Conservation (phyloP, 306 rosid species). For the Lotus japonicus region DNA sequence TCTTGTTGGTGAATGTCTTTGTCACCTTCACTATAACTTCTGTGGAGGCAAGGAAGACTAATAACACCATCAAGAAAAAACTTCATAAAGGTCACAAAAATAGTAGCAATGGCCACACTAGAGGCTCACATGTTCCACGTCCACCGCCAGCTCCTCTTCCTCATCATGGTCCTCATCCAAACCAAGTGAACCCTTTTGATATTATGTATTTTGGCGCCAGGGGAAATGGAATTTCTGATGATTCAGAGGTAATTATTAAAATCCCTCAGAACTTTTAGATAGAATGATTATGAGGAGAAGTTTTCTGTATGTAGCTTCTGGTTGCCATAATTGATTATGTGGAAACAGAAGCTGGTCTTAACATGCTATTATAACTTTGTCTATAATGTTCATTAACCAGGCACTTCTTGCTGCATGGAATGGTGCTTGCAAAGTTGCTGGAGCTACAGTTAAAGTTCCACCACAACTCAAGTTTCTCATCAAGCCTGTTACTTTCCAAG, state of each 20-base stretch:
- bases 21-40: constrained; percentile 31
- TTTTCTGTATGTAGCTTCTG: too few species aligned
- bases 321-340: too few species aligned
- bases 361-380: not conserved
- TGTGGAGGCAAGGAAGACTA: constrained; percentile 69
- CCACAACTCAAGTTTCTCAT: constrained; percentile 52
- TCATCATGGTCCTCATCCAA: constrained; percentile 34
- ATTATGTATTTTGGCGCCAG: constrained; percentile 74
- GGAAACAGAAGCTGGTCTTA: too few species aligned
- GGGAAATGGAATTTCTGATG: constrained; percentile 75
- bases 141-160: constrained; percentile 46
- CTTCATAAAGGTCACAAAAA: constrained; percentile 40
- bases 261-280: not conserved
- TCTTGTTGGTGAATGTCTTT: constrained; percentile 29
- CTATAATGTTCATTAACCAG: constrained; percentile 33
- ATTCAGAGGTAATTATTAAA: constrained; percentile 52
- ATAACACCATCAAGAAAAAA: constrained; percentile 28
- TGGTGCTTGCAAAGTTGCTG: constrained; percentile 64
- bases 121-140: constrained; percentile 29
- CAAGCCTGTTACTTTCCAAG: constrained; percentile 65
- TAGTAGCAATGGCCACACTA: constrained; percentile 16
- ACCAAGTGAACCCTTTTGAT: constrained; percentile 33
- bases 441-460: constrained; percentile 64
- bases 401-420: constrained; percentile 78
- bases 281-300: not conserved